Evolutionary conservation across 2,329 filamentous ascomycete species (phyloP).

Genomic region (Nigrospora osmanthi): DNA sequence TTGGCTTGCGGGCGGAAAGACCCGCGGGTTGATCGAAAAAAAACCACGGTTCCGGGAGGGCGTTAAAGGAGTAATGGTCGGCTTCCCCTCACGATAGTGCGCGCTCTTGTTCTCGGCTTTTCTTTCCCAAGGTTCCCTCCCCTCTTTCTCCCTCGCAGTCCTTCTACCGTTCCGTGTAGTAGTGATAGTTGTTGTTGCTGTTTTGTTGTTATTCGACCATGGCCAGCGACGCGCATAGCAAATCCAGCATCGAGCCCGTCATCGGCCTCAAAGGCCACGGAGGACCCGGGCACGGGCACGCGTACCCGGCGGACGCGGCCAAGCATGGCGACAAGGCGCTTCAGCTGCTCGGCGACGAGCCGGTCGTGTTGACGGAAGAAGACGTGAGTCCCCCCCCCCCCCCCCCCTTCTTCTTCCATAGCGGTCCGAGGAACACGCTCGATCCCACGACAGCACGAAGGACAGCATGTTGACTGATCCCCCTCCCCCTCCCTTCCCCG

Average conservation of each 20-base stretch:
- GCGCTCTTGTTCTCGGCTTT: too few species aligned
- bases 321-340: neutral
- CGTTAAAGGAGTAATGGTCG: too few species aligned
- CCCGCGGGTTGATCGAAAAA: too few species aligned
- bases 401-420: too few species aligned
- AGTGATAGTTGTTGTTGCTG: too few species aligned
- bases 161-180: neutral
- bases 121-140: neutral
- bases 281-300: neutral
- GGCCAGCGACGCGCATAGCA: neutral
- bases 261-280: neutral
- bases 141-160: too few species aligned
- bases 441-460: neutral
- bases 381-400: slow-evolving; percentile 20
- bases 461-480: neutral
- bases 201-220: neutral
- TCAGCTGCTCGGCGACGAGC: neutral
- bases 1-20: too few species aligned
- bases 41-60: too few species aligned
- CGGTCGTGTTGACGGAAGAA: slow-evolving; percentile 22
- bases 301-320: neutral
- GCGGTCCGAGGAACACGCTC: too few species aligned
- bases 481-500: too few species aligned
- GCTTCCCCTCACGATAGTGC: too few species aligned
- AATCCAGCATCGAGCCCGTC: neutral